Base-by-base conservation (phyloP, 257 asterid species). In the Marsdenia floribunda region DNA sequence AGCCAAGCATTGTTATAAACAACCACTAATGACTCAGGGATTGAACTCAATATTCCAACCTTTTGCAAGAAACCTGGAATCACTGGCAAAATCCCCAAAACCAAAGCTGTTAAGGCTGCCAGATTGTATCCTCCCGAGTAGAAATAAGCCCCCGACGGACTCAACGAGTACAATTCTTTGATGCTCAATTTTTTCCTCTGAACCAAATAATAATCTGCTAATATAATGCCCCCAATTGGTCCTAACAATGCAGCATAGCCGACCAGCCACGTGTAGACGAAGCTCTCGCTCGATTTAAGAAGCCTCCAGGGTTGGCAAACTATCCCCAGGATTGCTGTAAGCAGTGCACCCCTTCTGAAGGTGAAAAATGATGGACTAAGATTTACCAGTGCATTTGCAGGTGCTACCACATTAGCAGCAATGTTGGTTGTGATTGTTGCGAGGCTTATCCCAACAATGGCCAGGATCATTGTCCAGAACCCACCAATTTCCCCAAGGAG, bases 321-420 rank as follows among this genome's bases (percentile, higher is more conserved):
- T 2, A 93, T 87, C 74, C 97, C 98, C 0, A 93, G 75, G 42
- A 91, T 24, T 3, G 98, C 98, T 0, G 98, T 91, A 0, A 90
- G 71, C 0, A 91, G 0, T 3, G 97, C 96, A 0, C 97, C 97
- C 12, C 77, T 77, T 1, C 96, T 81, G 67, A 93, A 93, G 0
- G 88, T 91, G 86, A 94, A 92, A 44, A 9, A 63, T 2, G 91
- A 82, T 16, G 98, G 98, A 75, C 91, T 90, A 5, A 92, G 88
- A 72, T 94, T 94, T 49, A 86, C 97, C 0, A 94, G 58, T 0
- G 97, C 98, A 40, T 94, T 92, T 0, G 98, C 97, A 0, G 97
- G 98, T 2, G 98, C 99, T 5, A 94, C 99, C 6, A 92, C 95
- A 18, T 94, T 92, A 14, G 99, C 99, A 3, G 99, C 97, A 44